Conservation (phyloP, 192 early-diverging fungal genomes). For the Entophlyctis helioformis region DNA sequence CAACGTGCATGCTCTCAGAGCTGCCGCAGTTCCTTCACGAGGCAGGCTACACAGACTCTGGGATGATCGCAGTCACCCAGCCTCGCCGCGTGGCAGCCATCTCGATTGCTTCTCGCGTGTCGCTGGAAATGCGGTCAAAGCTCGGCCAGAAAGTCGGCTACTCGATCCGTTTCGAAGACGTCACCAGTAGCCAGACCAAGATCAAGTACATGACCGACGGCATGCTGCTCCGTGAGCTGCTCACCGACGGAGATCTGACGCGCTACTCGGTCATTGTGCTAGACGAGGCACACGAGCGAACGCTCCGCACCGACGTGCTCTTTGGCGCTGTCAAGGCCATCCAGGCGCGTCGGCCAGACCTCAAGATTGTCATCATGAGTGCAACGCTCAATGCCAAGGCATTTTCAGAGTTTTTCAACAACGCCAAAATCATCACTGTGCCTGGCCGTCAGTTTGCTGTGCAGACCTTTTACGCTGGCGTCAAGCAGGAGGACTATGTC, state of each 20-base stretch:
- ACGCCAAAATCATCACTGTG: conserved; percentile 73
- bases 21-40: conserved; percentile 91
- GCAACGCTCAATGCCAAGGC: conserved; percentile 91
- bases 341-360: conserved; percentile 54
- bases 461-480: conserved; percentile 59
- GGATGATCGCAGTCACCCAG: conserved; percentile 39
- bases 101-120: conserved; percentile 46
- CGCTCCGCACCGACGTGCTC: conserved; percentile 88
- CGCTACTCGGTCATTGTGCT: conserved; percentile 80
- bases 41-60: conserved; percentile 30
- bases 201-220: conserved; percentile 97
- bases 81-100: conserved; percentile 42
- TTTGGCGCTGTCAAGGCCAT: conserved; percentile 92
- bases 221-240: conserved; percentile 82
- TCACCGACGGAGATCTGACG: conserved; percentile 64
- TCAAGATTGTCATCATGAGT: conserved; percentile 92
- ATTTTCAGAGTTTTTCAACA: conserved; percentile 82
- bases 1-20: conserved; percentile 21
- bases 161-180: conserved; percentile 91
- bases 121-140: conserved; percentile 29
- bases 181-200: conserved; percentile 59
- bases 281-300: conserved; percentile 98
- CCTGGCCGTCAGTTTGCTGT: conserved; percentile 88
- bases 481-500: conserved; percentile 83
- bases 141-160: conserved; percentile 71